A percentile compares a stretch with the other conserved stretches of the same genome.
Evolutionary conservation across 192 early-diverging fungal species (phyloP).

Genomic region (Umbelopsis sp.): DNA sequence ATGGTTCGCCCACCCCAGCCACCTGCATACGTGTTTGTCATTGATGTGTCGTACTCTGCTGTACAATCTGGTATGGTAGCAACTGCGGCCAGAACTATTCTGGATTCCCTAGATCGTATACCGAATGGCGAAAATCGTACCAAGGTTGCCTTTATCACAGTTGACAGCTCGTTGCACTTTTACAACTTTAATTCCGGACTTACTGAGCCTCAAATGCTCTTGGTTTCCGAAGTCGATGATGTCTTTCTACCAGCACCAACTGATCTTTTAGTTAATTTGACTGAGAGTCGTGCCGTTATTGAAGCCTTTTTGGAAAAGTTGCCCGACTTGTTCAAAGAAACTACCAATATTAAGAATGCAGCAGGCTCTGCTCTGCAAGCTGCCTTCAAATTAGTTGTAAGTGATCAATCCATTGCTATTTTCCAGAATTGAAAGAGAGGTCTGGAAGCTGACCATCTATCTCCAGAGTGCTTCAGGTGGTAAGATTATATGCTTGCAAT

Average conservation of each 20-base stretch:
- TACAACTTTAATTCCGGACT: slow-evolving; percentile 78
- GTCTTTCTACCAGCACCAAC: slow-evolving; percentile 86
- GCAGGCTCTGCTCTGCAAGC: slow-evolving; percentile 84
- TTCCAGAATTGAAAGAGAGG: too few relatives aligned
- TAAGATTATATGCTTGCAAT: slow-evolving; percentile 84
- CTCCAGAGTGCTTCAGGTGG: slow-evolving; percentile 66
- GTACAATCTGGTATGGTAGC: slow-evolving; percentile 85
- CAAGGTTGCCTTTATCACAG: slow-evolving; percentile 87
- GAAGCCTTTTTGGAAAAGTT: slow-evolving; percentile 74
- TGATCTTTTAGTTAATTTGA: slow-evolving; percentile 87
- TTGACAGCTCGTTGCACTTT: slow-evolving; percentile 88
- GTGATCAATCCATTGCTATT: neutral
- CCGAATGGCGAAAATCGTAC: slow-evolving; percentile 90
- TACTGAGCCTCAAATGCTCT: slow-evolving; percentile 92
- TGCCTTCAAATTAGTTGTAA: slow-evolving; percentile 78
- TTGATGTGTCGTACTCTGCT: slow-evolving; percentile 92
- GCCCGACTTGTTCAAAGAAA: slow-evolving; percentile 83
- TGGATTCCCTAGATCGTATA: slow-evolving; percentile 79
- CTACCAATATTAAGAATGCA: slow-evolving; percentile 75
- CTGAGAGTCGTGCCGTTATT: slow-evolving; percentile 75
- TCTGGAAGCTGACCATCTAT: too few relatives aligned
- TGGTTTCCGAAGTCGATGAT: slow-evolving; percentile 91
- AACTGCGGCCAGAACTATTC: slow-evolving; percentile 76
- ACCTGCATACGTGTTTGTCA: slow-evolving; percentile 88
- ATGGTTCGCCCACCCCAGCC: slow-evolving; percentile 99